Conservation (phyloP, 805 yeast species). For the Isabelozyma heimii region DNA sequence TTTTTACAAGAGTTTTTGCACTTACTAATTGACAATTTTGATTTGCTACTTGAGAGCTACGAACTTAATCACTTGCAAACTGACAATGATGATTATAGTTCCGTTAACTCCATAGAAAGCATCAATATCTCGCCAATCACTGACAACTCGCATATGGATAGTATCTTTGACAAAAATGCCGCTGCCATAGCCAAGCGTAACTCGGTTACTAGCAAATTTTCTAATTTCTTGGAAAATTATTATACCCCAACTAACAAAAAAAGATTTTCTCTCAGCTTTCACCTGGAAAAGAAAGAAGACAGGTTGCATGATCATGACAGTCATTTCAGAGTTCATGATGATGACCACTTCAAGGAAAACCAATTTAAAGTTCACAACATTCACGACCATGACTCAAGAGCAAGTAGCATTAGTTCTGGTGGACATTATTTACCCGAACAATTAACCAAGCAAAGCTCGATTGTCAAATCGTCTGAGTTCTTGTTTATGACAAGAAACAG, state of each 20-base stretch:
- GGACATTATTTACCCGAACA: background rate
- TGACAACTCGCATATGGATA: background rate
- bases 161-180: background rate
- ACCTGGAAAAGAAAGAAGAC: background rate
- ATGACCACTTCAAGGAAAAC: background rate
- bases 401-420: background rate
- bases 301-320: background rate
- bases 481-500: background rate
- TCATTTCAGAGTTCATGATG: background rate
- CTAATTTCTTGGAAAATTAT: slow-evolving; percentile 16
- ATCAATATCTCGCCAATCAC: slow-evolving; percentile 9
- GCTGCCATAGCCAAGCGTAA: slow-evolving; percentile 2
- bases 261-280: slow-evolving; percentile 11
- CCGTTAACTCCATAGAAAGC: slow-evolving; percentile 8
- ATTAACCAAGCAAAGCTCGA: background rate
- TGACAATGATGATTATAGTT: slow-evolving; percentile 5
- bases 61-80: slow-evolving; percentile 6
- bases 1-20: slow-evolving; percentile 14
- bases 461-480: background rate
- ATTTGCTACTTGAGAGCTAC: background rate
- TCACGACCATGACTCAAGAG: background rate
- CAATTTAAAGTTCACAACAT: no score
- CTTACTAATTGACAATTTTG: slow-evolving; percentile 13
- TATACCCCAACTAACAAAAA: slow-evolving; percentile 15
- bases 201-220: slow-evolving; percentile 15